A percentile compares a stretch with the other conserved stretches of the same genome.
Conservation (phyloP, 1,284 basidiomycete genomes). For the Cryptococcus sp. region DNA sequence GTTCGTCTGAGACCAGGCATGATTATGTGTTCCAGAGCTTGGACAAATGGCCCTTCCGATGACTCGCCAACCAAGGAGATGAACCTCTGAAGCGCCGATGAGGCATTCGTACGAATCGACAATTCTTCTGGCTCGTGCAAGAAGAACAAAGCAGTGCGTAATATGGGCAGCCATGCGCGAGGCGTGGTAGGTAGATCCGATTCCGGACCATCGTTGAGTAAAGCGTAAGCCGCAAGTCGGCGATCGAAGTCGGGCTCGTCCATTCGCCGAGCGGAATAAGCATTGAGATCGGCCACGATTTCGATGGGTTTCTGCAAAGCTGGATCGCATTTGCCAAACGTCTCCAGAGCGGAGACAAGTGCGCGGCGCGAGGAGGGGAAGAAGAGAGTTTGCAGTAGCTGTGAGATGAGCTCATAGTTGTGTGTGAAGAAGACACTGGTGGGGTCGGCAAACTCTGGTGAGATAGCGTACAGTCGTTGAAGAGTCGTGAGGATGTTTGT, state of each 20-base stretch:
- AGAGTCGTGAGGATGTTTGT: constrained; percentile 79
- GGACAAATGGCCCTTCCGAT: constrained; percentile 54
- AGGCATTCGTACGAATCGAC: constrained; percentile 80
- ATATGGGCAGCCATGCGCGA: constrained; percentile 71
- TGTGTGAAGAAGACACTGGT: constrained; percentile 59
- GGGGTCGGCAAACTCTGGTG: constrained; percentile 65
- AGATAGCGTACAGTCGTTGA: constrained; percentile 69
- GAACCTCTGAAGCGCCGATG: constrained; percentile 74
- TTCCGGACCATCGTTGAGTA: constrained; percentile 64
- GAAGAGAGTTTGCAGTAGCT: constrained; percentile 73
- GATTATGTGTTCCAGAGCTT: constrained; percentile 66
- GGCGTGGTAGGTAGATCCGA: constrained; percentile 30
- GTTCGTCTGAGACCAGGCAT: constrained; percentile 81
- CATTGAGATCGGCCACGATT: constrained; percentile 74
- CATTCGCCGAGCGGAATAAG: constrained; percentile 76
- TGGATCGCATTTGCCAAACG: constrained; percentile 61
- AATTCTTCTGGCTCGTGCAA: constrained; percentile 89
- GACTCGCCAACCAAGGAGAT: constrained; percentile 63
- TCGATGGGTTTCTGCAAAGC: constrained; percentile 59
- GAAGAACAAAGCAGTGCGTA: constrained; percentile 82
- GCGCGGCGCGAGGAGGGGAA: constrained; percentile 68
- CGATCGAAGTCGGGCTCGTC: constrained; percentile 94
- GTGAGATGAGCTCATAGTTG: constrained; percentile 68
- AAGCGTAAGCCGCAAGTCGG: constrained; percentile 74
- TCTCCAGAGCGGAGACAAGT: constrained; percentile 66